phyloP scores from a whole-genome alignment of 305 asterid species.

The Fraxinus sp. region DNA sequence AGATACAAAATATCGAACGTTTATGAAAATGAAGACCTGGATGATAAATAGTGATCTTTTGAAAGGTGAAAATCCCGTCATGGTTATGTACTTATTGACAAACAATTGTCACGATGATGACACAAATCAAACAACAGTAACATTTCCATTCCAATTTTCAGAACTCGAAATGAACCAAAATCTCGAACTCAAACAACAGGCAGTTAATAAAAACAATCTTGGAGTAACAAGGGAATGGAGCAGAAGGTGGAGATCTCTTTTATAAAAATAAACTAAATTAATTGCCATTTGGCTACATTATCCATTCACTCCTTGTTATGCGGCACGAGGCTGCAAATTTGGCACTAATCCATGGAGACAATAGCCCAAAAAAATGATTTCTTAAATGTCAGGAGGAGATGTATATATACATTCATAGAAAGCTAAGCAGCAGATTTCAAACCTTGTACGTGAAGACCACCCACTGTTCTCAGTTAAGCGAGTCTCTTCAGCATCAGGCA shows the following conservation, averaged over 20 bases:
- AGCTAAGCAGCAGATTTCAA: neutral
- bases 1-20: slow-evolving; percentile 6
- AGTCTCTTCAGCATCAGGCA: slow-evolving; percentile 57
- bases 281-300: neutral
- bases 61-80: neutral
- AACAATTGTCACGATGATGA: neutral
- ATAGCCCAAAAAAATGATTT: neutral
- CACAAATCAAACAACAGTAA: neutral
- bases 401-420: neutral
- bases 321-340: neutral
- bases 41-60: neutral
- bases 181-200: neutral
- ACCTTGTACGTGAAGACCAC: slow-evolving; percentile 99
- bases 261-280: neutral
- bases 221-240: neutral
- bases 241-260: neutral
- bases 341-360: neutral
- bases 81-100: neutral
- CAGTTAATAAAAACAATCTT: neutral
- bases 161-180: neutral
- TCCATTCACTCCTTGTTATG: neutral
- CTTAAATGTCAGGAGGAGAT: neutral
- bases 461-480: slow-evolving; percentile 75
- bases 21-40: neutral
- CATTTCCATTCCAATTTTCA: neutral